phyloP scores from a whole-genome alignment of 768 basidiomycete species.

The Artomyces pyxidatus region DNA sequence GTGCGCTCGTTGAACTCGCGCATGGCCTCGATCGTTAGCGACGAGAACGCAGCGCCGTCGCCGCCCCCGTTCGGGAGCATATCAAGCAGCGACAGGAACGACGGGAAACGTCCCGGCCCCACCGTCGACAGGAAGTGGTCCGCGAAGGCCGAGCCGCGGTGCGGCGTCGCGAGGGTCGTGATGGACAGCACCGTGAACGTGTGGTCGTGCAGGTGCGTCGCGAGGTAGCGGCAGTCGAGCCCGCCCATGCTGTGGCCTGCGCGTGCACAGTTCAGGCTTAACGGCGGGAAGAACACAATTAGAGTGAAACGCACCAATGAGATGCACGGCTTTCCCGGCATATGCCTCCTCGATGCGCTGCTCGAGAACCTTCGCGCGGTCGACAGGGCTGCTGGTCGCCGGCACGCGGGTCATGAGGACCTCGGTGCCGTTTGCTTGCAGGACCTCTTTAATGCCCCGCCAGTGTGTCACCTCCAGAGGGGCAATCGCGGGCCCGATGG shows the following conservation, averaged over 20 bases:
- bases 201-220: slow-evolving; percentile 71
- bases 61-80: slow-evolving; percentile 88
- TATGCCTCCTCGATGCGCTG: slow-evolving; percentile 71
- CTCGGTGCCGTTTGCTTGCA: slow-evolving; percentile 82
- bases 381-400: slow-evolving; percentile 80
- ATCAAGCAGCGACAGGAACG: slow-evolving; percentile 67
- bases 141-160: slow-evolving; percentile 89
- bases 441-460: slow-evolving; percentile 91
- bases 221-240: slow-evolving; percentile 84
- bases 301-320: slow-evolving; percentile 51
- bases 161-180: slow-evolving; percentile 93
- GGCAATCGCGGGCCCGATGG: slow-evolving; percentile 66
- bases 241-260: slow-evolving; percentile 82
- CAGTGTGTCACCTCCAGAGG: slow-evolving; percentile 89
- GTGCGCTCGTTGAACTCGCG: slow-evolving; percentile 80
- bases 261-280: too few relatives aligned
- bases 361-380: slow-evolving; percentile 88
- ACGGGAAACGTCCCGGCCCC: slow-evolving; percentile 59
- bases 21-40: slow-evolving; percentile 82
- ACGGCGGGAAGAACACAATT: not conserved
- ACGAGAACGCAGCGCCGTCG: slow-evolving; percentile 90
- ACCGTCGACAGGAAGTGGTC: slow-evolving; percentile 78
- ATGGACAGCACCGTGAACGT: slow-evolving; percentile 78
- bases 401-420: slow-evolving; percentile 93
- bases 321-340: slow-evolving; percentile 77